Base-by-base conservation (phyloP, 2,329 filamentous ascomycete species). In the Aspergillus sp. region DNA sequence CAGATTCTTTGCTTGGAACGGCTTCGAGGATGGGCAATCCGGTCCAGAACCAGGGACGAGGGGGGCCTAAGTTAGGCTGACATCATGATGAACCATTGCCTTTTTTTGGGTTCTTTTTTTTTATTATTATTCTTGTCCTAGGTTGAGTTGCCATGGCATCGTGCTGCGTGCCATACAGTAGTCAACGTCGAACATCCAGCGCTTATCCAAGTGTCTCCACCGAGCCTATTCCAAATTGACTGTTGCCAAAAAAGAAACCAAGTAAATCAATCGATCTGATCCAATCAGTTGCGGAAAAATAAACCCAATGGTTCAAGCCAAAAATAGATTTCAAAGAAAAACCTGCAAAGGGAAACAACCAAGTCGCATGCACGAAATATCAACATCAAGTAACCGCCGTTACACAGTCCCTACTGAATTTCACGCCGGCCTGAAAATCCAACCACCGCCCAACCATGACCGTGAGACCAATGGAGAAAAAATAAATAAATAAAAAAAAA, bases 401-500 rank as follows among this genome's bases (percentile, higher is more conserved):
- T 32, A 14, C n/a, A 31, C 36, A 24, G 24, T 20, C 22, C 32
- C 24, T 20, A 52, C 20, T 47, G 29, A 42, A 55, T 52, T 20
- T 32, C 55, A 55, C 26, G 42, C 53, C 45, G 29, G 29, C 49
- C 16, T 52, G 47, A 52, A 22, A 32, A 52, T 45, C 39, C 22
- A 24, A 36, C 42, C 31, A 47, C 45, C 45, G 53, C 53, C 53
- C 53, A 55, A 55, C 31, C 45, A 55, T 55, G 20, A n/a, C 11
- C 29, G 9, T 39, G 22, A 18, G 52, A 49, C 47, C 20, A 29
- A 22, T 57, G 45, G 18, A 55, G 26, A 31, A 54, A 20, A 49
- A 49, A 55, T 32, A 62, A 39, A 56, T 49, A 55, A 49, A 55
- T 49, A 57, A 49, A 54, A 39, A 14, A 59, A 52, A 39, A 56